These are phyloP conservation scores for Ascochyta lentis DNA, from an alignment of 2,329 filamentous ascomycete species.

Conservation along the genomic window DNA sequence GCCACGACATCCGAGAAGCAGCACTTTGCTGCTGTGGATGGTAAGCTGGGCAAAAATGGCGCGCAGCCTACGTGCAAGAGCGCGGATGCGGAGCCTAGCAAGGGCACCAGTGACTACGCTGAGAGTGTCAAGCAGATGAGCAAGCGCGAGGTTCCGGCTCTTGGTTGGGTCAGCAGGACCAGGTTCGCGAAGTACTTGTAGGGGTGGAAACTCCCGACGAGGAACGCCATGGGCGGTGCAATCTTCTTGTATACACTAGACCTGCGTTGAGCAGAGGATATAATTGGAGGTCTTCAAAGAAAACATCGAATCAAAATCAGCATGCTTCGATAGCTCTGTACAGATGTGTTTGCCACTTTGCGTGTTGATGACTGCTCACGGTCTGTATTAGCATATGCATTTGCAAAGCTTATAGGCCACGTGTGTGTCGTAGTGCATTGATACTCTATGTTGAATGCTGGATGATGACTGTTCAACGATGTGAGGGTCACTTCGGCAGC, in stretches of 20 bases:
- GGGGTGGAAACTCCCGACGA: background rate
- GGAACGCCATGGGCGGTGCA: background rate
- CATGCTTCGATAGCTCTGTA: background rate
- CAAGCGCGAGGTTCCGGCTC: constrained; percentile 19
- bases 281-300: background rate
- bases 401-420: no score
- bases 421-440: no score
- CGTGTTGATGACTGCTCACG: no score
- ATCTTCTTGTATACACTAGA: constrained; percentile 3
- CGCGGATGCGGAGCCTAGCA: constrained; percentile 51
- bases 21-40: constrained; percentile 48
- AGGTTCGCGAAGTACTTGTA: constrained; percentile 13
- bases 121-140: constrained; percentile 43
- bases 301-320: background rate
- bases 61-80: constrained; percentile 44
- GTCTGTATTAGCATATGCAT: no score
- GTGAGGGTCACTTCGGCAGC: no score
- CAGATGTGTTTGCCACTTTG: no score
- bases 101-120: constrained; percentile 53
- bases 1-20: constrained; percentile 44
- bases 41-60: constrained; percentile 43
- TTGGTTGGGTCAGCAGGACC: constrained; percentile 9
- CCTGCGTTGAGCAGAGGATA: background rate
- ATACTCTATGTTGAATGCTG: no score
- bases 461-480: no score